Evolutionary conservation across 306 rosid species (phyloP), one percentile per base, ranked within the genome.

Genomic region (Quillaja saponaria): DNA sequence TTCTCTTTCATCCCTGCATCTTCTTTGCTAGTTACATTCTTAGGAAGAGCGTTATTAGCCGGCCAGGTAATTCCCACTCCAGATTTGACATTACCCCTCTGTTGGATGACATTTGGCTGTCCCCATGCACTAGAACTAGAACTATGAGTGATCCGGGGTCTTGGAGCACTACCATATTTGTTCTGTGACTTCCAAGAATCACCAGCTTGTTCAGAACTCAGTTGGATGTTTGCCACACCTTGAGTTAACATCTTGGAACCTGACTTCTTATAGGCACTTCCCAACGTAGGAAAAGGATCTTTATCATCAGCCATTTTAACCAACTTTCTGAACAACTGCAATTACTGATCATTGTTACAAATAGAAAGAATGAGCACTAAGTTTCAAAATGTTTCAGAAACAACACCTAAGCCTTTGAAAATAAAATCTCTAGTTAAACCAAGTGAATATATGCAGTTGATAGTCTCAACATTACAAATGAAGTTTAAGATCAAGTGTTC

Each of bases 201-300:
- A 51, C 53, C 67, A 66, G 50, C 38, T 51, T 55, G 50, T 19
- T 34, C 44, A n/a, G 77, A 55, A 25, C 69, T 59, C 62, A 48
- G 53, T 15, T 54, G 59, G 35, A 33, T 15, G 15, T 19, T 48
- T 11, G 58, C 57, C 58, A 48, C 60, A 34, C 53, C 55, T 44
- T 40, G 31, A 15, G 18, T 66, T 58, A 8, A 20, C 12, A 13
- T 31, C 42, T 49, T 58, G 44, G 66, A 54, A 67, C 59, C 73
- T 9, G 67, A 34, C 4, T 0, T 54, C 63, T 49, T 67, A 15
- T 76, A 80, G 49, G 76, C 81, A 35, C 55, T 76, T 71, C 21
- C 63, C 73, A 80, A 21, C 61, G 21, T 25, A 12, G 81, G 81
- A 76, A 80, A 80, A 13, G 66, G 35, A 67, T 80, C 72, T 7